Base-by-base conservation (phyloP, 2,329 filamentous ascomycete species). In the Achaetomium macrosporum region DNA sequence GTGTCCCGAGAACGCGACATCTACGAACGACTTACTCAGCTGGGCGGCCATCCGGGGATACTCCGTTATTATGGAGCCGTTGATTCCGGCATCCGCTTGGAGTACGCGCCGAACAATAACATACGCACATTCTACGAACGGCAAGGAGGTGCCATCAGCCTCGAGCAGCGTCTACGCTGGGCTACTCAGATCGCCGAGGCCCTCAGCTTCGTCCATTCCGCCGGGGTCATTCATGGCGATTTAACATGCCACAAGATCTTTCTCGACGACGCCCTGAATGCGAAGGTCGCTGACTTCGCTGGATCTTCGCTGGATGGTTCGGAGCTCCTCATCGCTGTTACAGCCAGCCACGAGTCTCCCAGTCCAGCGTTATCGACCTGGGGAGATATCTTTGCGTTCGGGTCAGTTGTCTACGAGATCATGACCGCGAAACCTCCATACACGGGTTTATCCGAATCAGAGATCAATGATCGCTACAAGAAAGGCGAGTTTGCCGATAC, bases 231-330 rank as follows among this genome's bases (percentile, higher is more conserved):
- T 11, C 46, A 49, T 12, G 30, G 46, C 16, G 46, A 49, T 36
- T 17, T 35, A 6, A 42, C 29, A 16, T 49, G 46, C 17, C 46
- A 42, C 29, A 49, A 49, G 13, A 42, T 49, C 17, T 49, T 49
- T n/a, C 17, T 42, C n/a, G 46, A 49, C 16, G 12, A 42, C 29
- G 6, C 35, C 17, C n/a, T 42, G 6, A n/a, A 42, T 12, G 37
- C 29, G 7, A 49, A 49, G 17, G 15, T 49, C 13, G 46, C 15
- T 8, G 39, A 49, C 29, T 42, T 49, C 15, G 37, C 37, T 11
- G 37, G 46, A 3, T 49, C 46, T 16, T 49, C 39, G 16, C 8
- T 49, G 16, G 46, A 42, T 20, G 46, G 46, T 29, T 35, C 37
- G 7, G 39, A 36, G 29, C 46, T 49, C 5, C 30, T 49, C 16